These are phyloP conservation scores for Apiotrichum siamense DNA, from an alignment of 1,284 basidiomycete species.

Conservation along the genomic window DNA sequence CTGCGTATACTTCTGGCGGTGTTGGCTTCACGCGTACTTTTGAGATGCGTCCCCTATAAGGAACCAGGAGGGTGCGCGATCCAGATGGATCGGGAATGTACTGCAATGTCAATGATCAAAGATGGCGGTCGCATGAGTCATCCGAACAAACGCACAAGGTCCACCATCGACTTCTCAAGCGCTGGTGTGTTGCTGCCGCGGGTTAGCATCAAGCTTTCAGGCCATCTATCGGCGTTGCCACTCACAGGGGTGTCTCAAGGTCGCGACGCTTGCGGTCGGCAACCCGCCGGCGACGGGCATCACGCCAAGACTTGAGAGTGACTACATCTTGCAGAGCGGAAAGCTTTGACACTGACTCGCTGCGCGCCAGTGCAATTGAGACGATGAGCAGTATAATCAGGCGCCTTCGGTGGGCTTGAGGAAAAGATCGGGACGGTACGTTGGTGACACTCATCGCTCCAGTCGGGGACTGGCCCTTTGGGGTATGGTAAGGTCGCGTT, in stretches of 20 bases:
- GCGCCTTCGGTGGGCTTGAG: conserved; percentile 13
- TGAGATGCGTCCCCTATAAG: conserved; percentile 58
- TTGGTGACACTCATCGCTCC: conserved; percentile 13
- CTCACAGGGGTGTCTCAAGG: conserved; percentile 43
- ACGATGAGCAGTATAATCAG: conserved; percentile 14
- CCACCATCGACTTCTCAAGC: conserved; percentile 46
- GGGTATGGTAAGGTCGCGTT: too few species aligned
- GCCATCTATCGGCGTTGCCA: background rate
- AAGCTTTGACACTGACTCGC: background rate
- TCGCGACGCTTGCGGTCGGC: conserved; percentile 35
- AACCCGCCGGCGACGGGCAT: conserved; percentile 14
- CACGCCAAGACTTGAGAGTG: conserved; percentile 29
- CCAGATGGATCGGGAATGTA: conserved; percentile 49
- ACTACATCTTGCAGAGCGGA: conserved; percentile 15
- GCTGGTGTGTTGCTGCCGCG: conserved; percentile 41
- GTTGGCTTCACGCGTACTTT: conserved; percentile 53
- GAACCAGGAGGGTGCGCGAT: conserved; percentile 60
- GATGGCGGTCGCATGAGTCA: background rate
- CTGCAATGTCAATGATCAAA: conserved; percentile 12
- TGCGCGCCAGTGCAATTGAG: conserved; percentile 12
- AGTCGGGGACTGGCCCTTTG: too few species aligned
- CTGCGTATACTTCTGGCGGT: conserved; percentile 24
- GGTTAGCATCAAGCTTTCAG: background rate
- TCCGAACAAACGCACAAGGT: conserved; percentile 43
- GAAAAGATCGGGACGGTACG: conserved; percentile 13